phyloP scores from a whole-genome alignment of 176 grass and related monocot species.

The Musa acuminata region DNA sequence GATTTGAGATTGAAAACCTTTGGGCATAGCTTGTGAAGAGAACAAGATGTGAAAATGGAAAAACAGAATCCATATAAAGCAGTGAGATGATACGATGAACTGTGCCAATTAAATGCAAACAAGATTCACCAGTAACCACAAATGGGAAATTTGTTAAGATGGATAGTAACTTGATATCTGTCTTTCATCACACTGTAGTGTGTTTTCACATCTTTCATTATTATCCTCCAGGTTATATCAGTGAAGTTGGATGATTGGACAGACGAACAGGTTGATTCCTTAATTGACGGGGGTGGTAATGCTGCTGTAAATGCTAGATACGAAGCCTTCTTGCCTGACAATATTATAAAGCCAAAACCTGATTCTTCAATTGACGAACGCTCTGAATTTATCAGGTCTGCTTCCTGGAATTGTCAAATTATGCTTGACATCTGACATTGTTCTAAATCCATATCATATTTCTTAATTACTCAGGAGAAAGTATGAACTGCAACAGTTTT shows the following conservation, averaged over 20 bases:
- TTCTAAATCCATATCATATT: neutral
- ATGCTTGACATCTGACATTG: neutral
- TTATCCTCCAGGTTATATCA: conserved; percentile 57
- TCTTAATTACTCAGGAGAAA: conserved; percentile 50
- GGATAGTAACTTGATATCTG: neutral
- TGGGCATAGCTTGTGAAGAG: too few species aligned
- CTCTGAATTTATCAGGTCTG: conserved; percentile 65
- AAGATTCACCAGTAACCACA: neutral
- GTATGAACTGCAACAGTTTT: conserved; percentile 74
- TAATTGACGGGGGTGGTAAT: conserved; percentile 67
- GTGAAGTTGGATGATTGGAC: conserved; percentile 93
- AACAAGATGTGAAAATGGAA: too few species aligned
- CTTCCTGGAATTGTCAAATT: neutral
- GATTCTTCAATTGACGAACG: conserved; percentile 73
- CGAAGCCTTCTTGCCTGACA: conserved; percentile 70
- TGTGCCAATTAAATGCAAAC: neutral
- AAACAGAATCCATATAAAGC: too few species aligned
- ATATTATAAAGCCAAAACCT: conserved; percentile 50
- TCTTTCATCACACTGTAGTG: neutral
- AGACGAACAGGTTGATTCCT: conserved; percentile 72
- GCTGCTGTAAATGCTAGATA: conserved; percentile 59
- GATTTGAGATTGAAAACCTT: too few species aligned
- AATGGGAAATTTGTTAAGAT: too few species aligned
- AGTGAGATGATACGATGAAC: neutral
- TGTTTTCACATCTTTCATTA: conserved; percentile 3